These are phyloP conservation scores for Leccinum variicolor DNA, from an alignment of 768 basidiomycete species.

Conservation along the genomic window DNA sequence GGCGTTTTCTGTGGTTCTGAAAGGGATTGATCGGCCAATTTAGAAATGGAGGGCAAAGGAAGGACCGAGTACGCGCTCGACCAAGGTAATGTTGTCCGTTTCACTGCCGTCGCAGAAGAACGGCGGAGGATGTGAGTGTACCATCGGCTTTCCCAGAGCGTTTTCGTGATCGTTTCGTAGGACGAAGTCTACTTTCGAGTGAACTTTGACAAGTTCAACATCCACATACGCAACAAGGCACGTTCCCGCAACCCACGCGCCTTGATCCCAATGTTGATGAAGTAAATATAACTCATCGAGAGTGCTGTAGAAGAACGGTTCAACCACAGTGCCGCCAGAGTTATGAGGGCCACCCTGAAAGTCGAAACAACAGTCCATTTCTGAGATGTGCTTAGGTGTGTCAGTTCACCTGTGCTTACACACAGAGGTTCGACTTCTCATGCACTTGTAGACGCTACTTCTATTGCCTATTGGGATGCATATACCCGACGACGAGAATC, in stretches of 20 bases:
- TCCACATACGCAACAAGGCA: slow-evolving; percentile 85
- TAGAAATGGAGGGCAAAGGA: slow-evolving; percentile 67
- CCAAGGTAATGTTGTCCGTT: slow-evolving; percentile 50
- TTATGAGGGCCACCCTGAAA: slow-evolving; percentile 69
- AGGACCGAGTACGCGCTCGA: slow-evolving; percentile 37
- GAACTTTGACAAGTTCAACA: slow-evolving; percentile 84
- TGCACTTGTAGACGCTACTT: slow-evolving; percentile 52
- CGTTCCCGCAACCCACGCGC: slow-evolving; percentile 17
- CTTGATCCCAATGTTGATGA: slow-evolving; percentile 10
- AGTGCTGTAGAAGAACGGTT: slow-evolving; percentile 74
- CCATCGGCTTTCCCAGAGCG: background rate
- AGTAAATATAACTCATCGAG: slow-evolving; percentile 61
- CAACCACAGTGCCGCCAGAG: slow-evolving; percentile 69
- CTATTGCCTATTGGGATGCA: slow-evolving; percentile 62
- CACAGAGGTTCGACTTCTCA: background rate
- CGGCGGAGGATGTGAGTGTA: slow-evolving; percentile 58
- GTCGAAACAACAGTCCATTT: slow-evolving; percentile 54
- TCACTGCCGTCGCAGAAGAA: slow-evolving; percentile 36
- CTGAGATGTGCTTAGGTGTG: slow-evolving; percentile 63
- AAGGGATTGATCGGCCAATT: slow-evolving; percentile 21
- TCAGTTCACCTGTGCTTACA: background rate
- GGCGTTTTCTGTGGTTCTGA: background rate
- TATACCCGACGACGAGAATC: slow-evolving; percentile 56
- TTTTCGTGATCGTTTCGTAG: slow-evolving; percentile 34
- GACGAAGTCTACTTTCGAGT: slow-evolving; percentile 77